A percentile compares a stretch with the other conserved stretches of the same genome.
Conservation (phyloP, 106 monocot genomes). For the Agapanthus africanus region DNA sequence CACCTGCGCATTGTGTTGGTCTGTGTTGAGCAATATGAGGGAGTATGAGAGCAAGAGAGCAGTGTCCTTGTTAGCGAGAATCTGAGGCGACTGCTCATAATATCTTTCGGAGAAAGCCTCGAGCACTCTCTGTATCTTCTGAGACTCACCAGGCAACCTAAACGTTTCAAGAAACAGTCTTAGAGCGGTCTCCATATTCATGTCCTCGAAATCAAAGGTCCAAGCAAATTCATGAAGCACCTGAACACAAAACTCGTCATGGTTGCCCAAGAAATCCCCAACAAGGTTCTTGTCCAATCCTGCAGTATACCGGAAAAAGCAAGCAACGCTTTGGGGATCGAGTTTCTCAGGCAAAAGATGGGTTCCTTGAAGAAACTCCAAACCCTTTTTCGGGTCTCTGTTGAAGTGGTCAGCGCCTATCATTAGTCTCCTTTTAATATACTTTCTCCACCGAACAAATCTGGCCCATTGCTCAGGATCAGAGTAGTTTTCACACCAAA, state of each 20-base stretch:
- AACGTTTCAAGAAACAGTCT: constrained; percentile 74
- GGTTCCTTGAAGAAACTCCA: constrained; percentile 65
- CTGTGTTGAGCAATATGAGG: constrained; percentile 72
- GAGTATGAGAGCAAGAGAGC: constrained; percentile 67
- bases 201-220: constrained; percentile 68
- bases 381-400: constrained; percentile 60
- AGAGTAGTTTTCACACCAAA: constrained; percentile 47
- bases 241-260: constrained; percentile 68
- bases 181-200: constrained; percentile 65
- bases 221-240: constrained; percentile 73
- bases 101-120: constrained; percentile 81
- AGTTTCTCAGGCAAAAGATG: constrained; percentile 78
- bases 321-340: constrained; percentile 62
- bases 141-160: constrained; percentile 71
- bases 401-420: constrained; percentile 72
- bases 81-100: constrained; percentile 63
- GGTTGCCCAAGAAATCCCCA: constrained; percentile 71
- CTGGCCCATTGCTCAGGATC: constrained; percentile 64
- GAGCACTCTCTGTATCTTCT: constrained; percentile 75
- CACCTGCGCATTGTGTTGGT: constrained; percentile 73
- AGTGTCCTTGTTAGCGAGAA: constrained; percentile 65
- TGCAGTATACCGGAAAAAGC: constrained; percentile 59
- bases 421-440: constrained; percentile 56
- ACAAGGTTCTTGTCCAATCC: constrained; percentile 72
- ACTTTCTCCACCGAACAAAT: constrained; percentile 50